Conservation (phyloP, 1,139 yeast species). For the Magnusiomyces paraingens region DNA sequence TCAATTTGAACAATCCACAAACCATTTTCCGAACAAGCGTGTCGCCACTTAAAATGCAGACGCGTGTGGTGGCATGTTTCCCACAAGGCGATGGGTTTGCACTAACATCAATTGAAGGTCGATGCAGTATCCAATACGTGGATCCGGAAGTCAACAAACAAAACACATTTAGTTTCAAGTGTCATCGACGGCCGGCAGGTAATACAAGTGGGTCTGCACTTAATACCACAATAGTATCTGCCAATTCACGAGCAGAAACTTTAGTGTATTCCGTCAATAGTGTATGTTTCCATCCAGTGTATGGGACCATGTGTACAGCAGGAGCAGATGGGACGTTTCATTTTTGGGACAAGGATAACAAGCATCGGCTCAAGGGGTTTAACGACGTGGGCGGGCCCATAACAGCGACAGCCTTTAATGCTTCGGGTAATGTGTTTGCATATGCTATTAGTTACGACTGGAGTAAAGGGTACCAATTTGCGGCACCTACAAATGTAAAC, state of each 20-base stretch:
- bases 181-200: conserved; percentile 56
- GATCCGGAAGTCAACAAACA: conserved; percentile 68
- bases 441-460: conserved; percentile 93
- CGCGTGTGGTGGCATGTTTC: conserved; percentile 74
- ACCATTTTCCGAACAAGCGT: conserved; percentile 64
- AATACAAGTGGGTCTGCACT: too few relatives aligned
- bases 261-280: conserved; percentile 74
- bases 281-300: conserved; percentile 79
- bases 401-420: conserved; percentile 72
- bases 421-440: conserved; percentile 79
- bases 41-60: conserved; percentile 88
- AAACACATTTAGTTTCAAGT: conserved; percentile 79
- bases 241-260: conserved; percentile 20
- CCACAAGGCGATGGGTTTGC: conserved; percentile 91
- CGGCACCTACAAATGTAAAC: conserved; percentile 62
- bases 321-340: conserved; percentile 94
- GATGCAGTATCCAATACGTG: conserved; percentile 94
- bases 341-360: conserved; percentile 94
- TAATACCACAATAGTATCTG: too few relatives aligned
- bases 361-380: conserved; percentile 79
- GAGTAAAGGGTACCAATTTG: conserved; percentile 68
- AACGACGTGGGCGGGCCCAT: conserved; percentile 69
- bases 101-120: conserved; percentile 88
- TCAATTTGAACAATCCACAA: conserved; percentile 75
- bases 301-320: conserved; percentile 89